Percentiles rank a stretch among this genome's conserved stretches.
Evolutionary conservation across 805 yeast genomes (phyloP).

Genomic region (Starmerella vitae): DNA sequence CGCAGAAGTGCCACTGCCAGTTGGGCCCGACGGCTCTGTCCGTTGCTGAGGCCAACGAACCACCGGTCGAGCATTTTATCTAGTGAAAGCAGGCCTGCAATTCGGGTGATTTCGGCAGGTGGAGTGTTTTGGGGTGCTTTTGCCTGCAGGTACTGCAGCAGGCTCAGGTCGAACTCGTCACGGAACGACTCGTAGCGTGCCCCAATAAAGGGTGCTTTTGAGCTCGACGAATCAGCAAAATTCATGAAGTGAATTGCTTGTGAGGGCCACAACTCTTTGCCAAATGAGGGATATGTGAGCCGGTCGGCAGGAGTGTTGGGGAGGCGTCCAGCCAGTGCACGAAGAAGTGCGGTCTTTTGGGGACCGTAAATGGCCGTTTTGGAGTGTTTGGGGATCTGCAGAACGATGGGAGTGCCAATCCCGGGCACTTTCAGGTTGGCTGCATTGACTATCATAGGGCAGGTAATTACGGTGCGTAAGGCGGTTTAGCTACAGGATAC

Average conservation of each 20-base stretch:
- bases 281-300: conserved; percentile 42
- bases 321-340: conserved; percentile 43
- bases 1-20: conserved; percentile 60
- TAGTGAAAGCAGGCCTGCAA: conserved; percentile 42
- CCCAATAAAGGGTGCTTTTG: conserved; percentile 52
- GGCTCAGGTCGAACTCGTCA: conserved; percentile 67
- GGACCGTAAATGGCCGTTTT: conserved; percentile 47
- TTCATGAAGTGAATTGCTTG: conserved; percentile 34
- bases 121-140: conserved; percentile 31
- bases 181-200: conserved; percentile 82
- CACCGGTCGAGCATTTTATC: conserved; percentile 51
- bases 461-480: not conserved
- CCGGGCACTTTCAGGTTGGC: conserved; percentile 11
- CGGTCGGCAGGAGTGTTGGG: conserved; percentile 33
- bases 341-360: conserved; percentile 41
- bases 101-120: conserved; percentile 30
- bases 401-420: conserved; percentile 32
- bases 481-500: too few species aligned
- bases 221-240: conserved; percentile 34
- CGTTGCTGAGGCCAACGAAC: conserved; percentile 81
- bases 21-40: conserved; percentile 84
- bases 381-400: conserved; percentile 31
- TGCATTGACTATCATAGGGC: conserved; percentile 11
- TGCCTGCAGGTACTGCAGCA: conserved; percentile 42
- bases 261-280: conserved; percentile 34